These are phyloP conservation scores for Colletotrichum chrysophilum DNA, from an alignment of 2,329 filamentous ascomycete genomes.

Conservation along the genomic window DNA sequence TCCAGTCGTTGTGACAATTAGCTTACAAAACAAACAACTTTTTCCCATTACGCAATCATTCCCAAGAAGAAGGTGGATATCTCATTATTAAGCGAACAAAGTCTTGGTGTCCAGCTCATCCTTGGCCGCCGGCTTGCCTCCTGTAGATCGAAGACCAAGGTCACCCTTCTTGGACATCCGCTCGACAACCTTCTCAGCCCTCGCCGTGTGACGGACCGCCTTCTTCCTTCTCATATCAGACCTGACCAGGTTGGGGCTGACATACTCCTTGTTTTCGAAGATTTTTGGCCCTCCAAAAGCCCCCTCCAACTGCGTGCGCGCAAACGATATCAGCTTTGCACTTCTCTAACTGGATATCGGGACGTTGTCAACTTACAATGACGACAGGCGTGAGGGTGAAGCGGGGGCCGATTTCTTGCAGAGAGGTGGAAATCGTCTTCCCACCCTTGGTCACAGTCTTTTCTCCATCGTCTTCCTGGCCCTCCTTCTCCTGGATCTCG, in stretches of 20 bases:
- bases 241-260: conserved; percentile 93
- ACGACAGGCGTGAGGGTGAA: conserved; percentile 80
- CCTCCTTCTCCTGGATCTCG: conserved; percentile 67
- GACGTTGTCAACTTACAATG: not conserved
- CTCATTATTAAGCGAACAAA: conserved; percentile 68
- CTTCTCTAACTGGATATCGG: conserved; percentile 30
- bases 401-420: conserved; percentile 92
- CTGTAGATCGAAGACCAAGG: conserved; percentile 74
- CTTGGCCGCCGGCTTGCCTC: conserved; percentile 65
- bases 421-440: conserved; percentile 76
- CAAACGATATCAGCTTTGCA: not conserved
- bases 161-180: conserved; percentile 76
- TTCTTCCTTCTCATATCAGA: conserved; percentile 79
- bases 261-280: conserved; percentile 97
- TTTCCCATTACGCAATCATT: not conserved
- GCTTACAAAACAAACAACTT: not conserved
- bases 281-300: conserved; percentile 96
- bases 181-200: conserved; percentile 77
- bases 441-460: conserved; percentile 44
- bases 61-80: not conserved
- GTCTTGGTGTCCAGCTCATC: conserved; percentile 78
- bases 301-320: conserved; percentile 70
- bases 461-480: conserved; percentile 24
- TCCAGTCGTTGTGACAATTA: not conserved
- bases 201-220: conserved; percentile 77